Conservation (phyloP, 2,329 filamentous ascomycete species). For the Cadophora gregata region DNA sequence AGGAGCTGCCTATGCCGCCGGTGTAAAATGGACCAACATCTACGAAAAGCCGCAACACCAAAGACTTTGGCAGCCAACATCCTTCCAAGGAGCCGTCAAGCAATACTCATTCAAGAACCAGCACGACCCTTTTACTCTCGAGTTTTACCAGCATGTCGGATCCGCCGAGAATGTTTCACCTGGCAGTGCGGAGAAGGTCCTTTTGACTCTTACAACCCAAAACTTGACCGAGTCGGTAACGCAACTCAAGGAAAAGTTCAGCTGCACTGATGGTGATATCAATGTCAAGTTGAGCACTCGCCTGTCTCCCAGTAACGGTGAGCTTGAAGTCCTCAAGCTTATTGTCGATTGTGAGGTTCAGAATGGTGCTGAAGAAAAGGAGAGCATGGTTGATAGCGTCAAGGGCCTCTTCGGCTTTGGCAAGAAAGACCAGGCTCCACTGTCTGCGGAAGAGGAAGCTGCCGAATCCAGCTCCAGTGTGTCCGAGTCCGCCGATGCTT, state of each 20-base stretch:
- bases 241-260: slow-evolving; percentile 77
- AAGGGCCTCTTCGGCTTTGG: slow-evolving; percentile 97
- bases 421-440: slow-evolving; percentile 77
- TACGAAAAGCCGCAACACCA: slow-evolving; percentile 77
- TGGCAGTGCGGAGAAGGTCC: slow-evolving; percentile 61
- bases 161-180: slow-evolving; percentile 49
- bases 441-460: slow-evolving; percentile 66
- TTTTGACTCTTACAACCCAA: slow-evolving; percentile 73
- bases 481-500: slow-evolving; percentile 48
- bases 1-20: slow-evolving; percentile 72
- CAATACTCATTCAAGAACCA: slow-evolving; percentile 83
- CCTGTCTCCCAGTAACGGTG: slow-evolving; percentile 74
- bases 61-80: slow-evolving; percentile 81
- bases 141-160: slow-evolving; percentile 76
- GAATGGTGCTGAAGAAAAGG: slow-evolving; percentile 62
- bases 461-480: slow-evolving; percentile 49
- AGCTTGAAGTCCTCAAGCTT: slow-evolving; percentile 79
- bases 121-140: slow-evolving; percentile 76
- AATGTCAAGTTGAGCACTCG: slow-evolving; percentile 80
- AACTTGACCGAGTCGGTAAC: slow-evolving; percentile 88
- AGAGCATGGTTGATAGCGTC: slow-evolving; percentile 87
- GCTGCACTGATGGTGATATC: slow-evolving; percentile 74
- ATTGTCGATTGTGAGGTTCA: slow-evolving; percentile 86
- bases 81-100: slow-evolving; percentile 79
- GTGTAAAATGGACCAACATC: slow-evolving; percentile 74